Percentiles rank a stretch among this genome's conserved stretches.
Conservation (phyloP, 257 asterid species). For the Forsythia viridissima region DNA sequence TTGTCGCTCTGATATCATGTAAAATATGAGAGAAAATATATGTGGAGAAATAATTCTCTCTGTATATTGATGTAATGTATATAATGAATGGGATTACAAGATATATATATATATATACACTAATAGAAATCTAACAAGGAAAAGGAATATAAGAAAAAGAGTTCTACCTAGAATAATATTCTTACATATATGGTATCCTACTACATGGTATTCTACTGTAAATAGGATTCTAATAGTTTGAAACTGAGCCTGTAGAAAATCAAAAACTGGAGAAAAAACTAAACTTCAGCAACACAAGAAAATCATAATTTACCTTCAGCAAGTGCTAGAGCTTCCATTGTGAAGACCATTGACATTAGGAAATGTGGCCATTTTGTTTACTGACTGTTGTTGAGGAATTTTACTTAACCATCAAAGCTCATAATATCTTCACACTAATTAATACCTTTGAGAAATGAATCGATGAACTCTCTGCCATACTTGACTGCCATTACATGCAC, state of each 20-base stretch:
- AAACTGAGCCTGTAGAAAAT: conserved; percentile 68
- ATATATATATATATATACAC: no score
- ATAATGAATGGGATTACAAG: no score
- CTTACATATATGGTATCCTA: no score
- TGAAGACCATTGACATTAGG: neutral
- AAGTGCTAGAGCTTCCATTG: neutral
- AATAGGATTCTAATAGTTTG: conserved; percentile 13
- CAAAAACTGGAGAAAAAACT: conserved; percentile 57
- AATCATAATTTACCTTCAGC: conserved; percentile 7
- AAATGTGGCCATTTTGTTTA: neutral
- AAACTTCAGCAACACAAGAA: conserved; percentile 17
- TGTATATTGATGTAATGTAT: no score
- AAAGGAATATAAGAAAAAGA: no score
- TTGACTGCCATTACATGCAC: conserved; percentile 81
- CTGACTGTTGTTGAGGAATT: neutral
- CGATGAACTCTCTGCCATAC: conserved; percentile 82
- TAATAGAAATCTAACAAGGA: no score
- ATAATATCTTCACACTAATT: neutral
- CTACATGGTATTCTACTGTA: no score
- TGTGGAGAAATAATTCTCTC: no score
- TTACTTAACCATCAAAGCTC: neutral
- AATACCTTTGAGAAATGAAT: conserved; percentile 80
- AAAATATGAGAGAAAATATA: no score
- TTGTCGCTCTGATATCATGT: no score
- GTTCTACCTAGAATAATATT: no score